Percentiles rank a stretch among this genome's conserved stretches.
These are phyloP conservation scores for Diplodia scrobiculata DNA, from an alignment of 2,329 filamentous ascomycete genomes.

Conservation along the genomic window DNA sequence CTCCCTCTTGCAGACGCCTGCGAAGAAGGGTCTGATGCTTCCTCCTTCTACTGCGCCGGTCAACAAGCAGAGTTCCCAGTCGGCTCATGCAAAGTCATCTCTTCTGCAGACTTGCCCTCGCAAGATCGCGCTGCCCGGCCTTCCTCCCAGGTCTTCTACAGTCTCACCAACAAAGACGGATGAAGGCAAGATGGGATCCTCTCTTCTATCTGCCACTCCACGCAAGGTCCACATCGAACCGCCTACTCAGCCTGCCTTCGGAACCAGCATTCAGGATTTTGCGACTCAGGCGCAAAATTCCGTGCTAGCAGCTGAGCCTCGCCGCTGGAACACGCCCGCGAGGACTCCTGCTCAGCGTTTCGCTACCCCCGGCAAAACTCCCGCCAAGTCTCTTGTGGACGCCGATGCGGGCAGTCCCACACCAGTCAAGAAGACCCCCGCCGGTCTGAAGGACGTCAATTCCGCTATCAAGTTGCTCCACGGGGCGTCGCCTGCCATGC, in stretches of 20 bases:
- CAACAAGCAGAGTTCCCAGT: slow-evolving; percentile 2
- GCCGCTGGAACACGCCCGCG: slow-evolving; percentile 21
- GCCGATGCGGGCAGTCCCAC: slow-evolving; percentile 23
- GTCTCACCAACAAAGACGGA: slow-evolving; percentile 4
- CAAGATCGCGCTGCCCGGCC: slow-evolving; percentile 22
- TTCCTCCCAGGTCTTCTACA: slow-evolving; percentile 11
- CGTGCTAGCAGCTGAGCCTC: slow-evolving; percentile 14
- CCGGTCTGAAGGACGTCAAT: slow-evolving; percentile 25
- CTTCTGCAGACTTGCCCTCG: slow-evolving; percentile 30
- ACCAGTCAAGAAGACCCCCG: slow-evolving; percentile 18
- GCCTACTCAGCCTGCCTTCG: slow-evolving; percentile 5
- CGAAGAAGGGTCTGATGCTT: slow-evolving; percentile 29
- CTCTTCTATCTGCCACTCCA: slow-evolving; percentile 27
- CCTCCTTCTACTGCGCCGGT: slow-evolving; percentile 28
- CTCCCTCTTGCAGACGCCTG: slow-evolving; percentile 28
- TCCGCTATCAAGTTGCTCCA: slow-evolving; percentile 22
- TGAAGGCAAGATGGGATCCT: slow-evolving; percentile 14
- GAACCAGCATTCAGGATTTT: slow-evolving; percentile 17
- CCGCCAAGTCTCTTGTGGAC: slow-evolving; percentile 11
- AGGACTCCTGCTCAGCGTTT: slow-evolving; percentile 24
- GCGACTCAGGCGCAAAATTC: slow-evolving; percentile 7
- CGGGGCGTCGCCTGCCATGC: slow-evolving; percentile 13
- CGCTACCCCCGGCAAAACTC: slow-evolving; percentile 15
- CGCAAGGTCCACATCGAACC: slow-evolving; percentile 26
- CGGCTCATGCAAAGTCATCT: slow-evolving; percentile 9